phyloP scores from a whole-genome alignment of 106 monocot species.

The Acanthochlamys bracteata region DNA sequence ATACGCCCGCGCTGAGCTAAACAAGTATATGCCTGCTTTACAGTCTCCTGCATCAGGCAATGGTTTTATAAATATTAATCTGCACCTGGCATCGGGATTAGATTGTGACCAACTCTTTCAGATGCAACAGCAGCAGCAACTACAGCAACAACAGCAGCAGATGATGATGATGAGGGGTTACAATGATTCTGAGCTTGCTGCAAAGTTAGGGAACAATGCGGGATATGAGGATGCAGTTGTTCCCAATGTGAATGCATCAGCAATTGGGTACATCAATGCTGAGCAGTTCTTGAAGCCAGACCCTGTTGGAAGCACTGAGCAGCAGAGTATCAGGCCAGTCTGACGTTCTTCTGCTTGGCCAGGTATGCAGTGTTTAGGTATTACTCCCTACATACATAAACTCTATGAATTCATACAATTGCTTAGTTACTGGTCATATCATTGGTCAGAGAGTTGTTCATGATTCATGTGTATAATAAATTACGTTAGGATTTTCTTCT shows the following conservation, averaged over 20 bases:
- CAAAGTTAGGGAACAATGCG: slow-evolving; percentile 25
- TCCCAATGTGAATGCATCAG: too few species aligned
- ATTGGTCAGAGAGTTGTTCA: too few species aligned
- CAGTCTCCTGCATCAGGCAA: slow-evolving; percentile 2
- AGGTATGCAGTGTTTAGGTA: too few species aligned
- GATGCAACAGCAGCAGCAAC: not conserved
- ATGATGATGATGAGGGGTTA: slow-evolving; percentile 23
- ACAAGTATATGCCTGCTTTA: slow-evolving; percentile 34
- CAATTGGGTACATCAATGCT: slow-evolving; percentile 15
- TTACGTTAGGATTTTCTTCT: too few species aligned
- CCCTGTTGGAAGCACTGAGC: slow-evolving; percentile 34
- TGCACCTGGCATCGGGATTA: not conserved
- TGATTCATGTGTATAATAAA: too few species aligned
- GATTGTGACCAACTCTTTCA: slow-evolving; percentile 18
- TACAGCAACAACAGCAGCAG: slow-evolving; percentile 3
- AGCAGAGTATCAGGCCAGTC: slow-evolving; percentile 23
- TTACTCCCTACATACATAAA: too few species aligned
- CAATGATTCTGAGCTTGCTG: slow-evolving; percentile 24
- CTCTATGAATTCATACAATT: too few species aligned
- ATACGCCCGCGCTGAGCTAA: slow-evolving; percentile 57
- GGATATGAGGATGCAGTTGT: too few species aligned
- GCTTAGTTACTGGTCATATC: too few species aligned
- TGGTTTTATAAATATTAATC: too few species aligned
- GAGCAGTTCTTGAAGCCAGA: slow-evolving; percentile 33
- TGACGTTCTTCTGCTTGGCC: too few species aligned